These are phyloP conservation scores for Flaveria brownii DNA, from an alignment of 129 eudicot genomes.

Conservation along the genomic window DNA sequence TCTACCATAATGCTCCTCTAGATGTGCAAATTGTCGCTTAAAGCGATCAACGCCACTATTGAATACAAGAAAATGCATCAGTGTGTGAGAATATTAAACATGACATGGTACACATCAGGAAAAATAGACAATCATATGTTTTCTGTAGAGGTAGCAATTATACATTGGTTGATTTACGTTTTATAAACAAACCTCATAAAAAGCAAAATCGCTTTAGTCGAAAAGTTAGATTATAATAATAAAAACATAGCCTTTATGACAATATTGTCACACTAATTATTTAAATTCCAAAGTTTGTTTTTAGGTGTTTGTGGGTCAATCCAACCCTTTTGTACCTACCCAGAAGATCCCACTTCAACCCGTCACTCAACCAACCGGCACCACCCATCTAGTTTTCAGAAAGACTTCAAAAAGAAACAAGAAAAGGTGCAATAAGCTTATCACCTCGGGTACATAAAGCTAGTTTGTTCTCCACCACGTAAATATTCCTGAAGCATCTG, in stretches of 20 bases:
- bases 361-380: not conserved
- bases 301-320: not conserved
- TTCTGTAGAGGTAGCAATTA: not conserved
- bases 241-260: not conserved
- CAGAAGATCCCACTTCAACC: not conserved
- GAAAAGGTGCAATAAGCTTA: slow-evolving; percentile 13
- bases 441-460: slow-evolving; percentile 98
- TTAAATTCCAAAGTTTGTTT: not conserved
- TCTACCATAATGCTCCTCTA: slow-evolving; percentile 76
- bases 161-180: not conserved
- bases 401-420: not conserved
- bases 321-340: not conserved
- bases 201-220: not conserved
- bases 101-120: not conserved
- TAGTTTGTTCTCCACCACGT: slow-evolving; percentile 86
- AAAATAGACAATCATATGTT: slow-evolving; percentile 3
- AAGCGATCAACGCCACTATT: slow-evolving; percentile 93
- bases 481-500: slow-evolving; percentile 92
- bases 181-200: not conserved
- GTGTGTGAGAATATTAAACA: slow-evolving; percentile 5
- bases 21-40: slow-evolving; percentile 96
- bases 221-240: not conserved
- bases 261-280: not conserved
- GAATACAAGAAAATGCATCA: not conserved
- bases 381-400: slow-evolving; percentile 18